Base-by-base conservation (phyloP, 2,329 filamentous ascomycete genomes). In the Thyridium curvatum region DNA sequence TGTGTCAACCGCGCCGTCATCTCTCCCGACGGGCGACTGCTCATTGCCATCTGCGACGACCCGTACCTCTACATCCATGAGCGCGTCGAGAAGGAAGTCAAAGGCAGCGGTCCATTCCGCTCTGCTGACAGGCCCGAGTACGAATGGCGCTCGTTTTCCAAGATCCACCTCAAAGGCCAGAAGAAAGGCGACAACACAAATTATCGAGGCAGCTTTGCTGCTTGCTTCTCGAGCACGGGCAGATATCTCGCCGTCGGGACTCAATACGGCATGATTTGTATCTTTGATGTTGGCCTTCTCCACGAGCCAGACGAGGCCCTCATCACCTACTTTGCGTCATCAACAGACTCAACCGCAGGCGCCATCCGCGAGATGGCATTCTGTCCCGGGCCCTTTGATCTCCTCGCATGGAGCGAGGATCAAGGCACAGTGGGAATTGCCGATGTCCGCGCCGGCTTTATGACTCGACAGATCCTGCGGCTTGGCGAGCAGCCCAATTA, bases 1-100 rank as follows among this genome's bases (percentile, higher is more conserved):
- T 85, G 82, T 47, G 91, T 97, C 66, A 98, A 98, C 53, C 88
- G 94, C 54, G 87, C 90, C 28, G 79, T 90, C n/a, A 82, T 98
- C 38, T 96, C 91, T 7, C 93, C 91, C 0, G 85, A 96, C 56
- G 91, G 90, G 1, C 76, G 73, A 15, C 64, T 91, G 10, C 70
- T 97, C 15, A 74, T 90, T 6, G 86, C 89, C 2, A 86, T 97
- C 32, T 86, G 91, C 31, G 93, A 98, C 55, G 84, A 90, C 51
- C 84, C 88, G 1, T 86, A 80, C 46, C 78, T 91, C 15, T 96
- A 93, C 60, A 81, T 97, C 47, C 93, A 94, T 58, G 68, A 77
- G 46, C 71, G 82, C 34, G 57, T 59, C 3, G 56, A 55, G 31
- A 60, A 66, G 48, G 50, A 62, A 32, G 47, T 58, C 34, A 49